These are phyloP conservation scores for Lipomyces kockii DNA, from an alignment of 805 yeast genomes.

Conservation along the genomic window DNA sequence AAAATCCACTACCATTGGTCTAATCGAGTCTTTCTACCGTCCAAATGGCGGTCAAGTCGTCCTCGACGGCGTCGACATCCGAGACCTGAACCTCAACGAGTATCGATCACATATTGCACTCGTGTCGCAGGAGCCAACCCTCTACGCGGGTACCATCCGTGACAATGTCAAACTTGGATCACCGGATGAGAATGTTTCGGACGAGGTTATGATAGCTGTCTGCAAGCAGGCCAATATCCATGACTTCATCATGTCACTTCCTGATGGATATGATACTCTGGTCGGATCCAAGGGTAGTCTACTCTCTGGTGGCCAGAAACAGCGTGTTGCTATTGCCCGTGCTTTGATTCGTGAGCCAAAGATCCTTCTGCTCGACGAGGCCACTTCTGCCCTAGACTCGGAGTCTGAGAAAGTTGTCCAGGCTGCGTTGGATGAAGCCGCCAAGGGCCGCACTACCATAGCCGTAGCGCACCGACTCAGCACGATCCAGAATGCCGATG, in stretches of 20 bases:
- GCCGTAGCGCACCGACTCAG: conserved; percentile 78
- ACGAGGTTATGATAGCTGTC: conserved; percentile 51
- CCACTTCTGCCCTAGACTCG: conserved; percentile 58
- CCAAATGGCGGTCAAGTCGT: conserved; percentile 54
- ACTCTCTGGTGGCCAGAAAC: conserved; percentile 69
- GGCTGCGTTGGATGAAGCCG: conserved; percentile 61
- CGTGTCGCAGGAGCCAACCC: conserved; percentile 62
- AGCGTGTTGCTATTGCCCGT: conserved; percentile 66
- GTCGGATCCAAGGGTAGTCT: conserved; percentile 56
- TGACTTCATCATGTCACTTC: conserved; percentile 56
- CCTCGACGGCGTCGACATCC: conserved; percentile 59
- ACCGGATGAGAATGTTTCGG: conserved; percentile 42
- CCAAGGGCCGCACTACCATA: conserved; percentile 65
- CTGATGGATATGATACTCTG: conserved; percentile 57
- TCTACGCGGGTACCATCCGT: conserved; percentile 78
- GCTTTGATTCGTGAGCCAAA: conserved; percentile 63
- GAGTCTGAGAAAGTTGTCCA: conserved; percentile 73
- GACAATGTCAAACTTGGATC: conserved; percentile 65
- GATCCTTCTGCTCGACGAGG: conserved; percentile 62
- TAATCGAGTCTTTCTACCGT: conserved; percentile 60
- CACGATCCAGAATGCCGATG: conserved; percentile 59
- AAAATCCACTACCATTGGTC: conserved; percentile 53
- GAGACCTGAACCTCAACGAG: conserved; percentile 54
- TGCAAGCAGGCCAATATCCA: conserved; percentile 58
- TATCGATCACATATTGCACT: conserved; percentile 60